Conservation (phyloP, 768 basidiomycete genomes). For the Hebeloma cylindrosporum region DNA sequence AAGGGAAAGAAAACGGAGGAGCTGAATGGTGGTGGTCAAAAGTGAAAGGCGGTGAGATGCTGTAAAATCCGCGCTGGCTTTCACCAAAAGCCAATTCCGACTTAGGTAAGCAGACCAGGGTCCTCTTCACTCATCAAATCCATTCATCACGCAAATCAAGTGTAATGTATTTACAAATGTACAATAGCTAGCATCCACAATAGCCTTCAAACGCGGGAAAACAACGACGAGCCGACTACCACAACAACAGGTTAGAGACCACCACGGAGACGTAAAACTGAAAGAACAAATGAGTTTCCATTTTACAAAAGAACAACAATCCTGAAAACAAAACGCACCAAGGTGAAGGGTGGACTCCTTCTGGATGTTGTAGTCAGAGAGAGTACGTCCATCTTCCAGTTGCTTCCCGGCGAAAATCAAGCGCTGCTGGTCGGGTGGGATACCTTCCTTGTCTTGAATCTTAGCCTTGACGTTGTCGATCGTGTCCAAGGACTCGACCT, state of each 20-base stretch:
- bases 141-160: conserved; percentile 15
- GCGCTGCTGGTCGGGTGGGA: conserved; percentile 32
- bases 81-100: conserved; percentile 23
- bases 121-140: background rate
- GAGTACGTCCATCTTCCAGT: conserved; percentile 36
- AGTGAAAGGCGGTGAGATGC: conserved; percentile 15
- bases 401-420: conserved; percentile 35
- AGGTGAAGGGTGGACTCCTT: conserved; percentile 54
- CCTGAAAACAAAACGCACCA: conserved; percentile 32
- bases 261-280: conserved; percentile 44
- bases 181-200: background rate
- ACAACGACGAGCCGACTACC: conserved; percentile 5
- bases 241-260: conserved; percentile 26
- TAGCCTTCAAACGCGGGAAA: conserved; percentile 1
- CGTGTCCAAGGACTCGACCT: conserved; percentile 30
- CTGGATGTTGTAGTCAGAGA: conserved; percentile 51
- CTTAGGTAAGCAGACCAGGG: conserved; percentile 26
- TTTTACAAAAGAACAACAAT: conserved; percentile 5
- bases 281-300: conserved; percentile 9
- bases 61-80: conserved; percentile 19
- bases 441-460: conserved; percentile 47
- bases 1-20: conserved; percentile 16
- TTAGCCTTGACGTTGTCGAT: conserved; percentile 38
- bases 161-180: too few relatives aligned
- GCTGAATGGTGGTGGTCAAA: conserved; percentile 22